Evolutionary conservation across 2,329 filamentous ascomycete genomes (phyloP).

Genomic region (Triangularia verruculosa): DNA sequence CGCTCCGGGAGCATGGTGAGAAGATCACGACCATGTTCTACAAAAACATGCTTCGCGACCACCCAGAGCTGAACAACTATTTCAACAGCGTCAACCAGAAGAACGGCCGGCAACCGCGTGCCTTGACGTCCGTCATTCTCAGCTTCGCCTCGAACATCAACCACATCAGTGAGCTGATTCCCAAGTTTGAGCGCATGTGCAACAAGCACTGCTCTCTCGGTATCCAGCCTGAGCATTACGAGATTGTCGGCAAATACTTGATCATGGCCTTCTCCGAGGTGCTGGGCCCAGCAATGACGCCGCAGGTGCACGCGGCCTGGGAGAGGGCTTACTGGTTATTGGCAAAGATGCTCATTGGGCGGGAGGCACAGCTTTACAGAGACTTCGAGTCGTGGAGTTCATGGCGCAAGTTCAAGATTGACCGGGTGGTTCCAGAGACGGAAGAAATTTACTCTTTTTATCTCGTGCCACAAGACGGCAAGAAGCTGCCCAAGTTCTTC

Average conservation of each 20-base stretch:
- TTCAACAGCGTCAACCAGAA: constrained; percentile 68
- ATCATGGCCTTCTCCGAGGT: constrained; percentile 65
- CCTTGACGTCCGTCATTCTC: constrained; percentile 62
- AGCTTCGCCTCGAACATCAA: constrained; percentile 71
- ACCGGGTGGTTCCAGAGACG: constrained; percentile 62
- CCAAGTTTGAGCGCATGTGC: constrained; percentile 56
- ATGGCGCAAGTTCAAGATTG: constrained; percentile 66
- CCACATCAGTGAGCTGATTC: constrained; percentile 53
- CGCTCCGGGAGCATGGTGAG: constrained; percentile 64
- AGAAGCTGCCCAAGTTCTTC: constrained; percentile 59
- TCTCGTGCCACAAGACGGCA: constrained; percentile 59
- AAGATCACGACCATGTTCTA: constrained; percentile 72
- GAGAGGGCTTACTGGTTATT: constrained; percentile 69
- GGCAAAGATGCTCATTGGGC: constrained; percentile 67
- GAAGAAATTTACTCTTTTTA: constrained; percentile 70
- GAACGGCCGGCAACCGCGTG: constrained; percentile 59
- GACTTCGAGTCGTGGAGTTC: constrained; percentile 60
- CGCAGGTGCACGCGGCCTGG: constrained; percentile 65
- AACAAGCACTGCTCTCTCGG: constrained; percentile 72
- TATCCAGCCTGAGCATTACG: constrained; percentile 67
- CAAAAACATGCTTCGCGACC: constrained; percentile 60
- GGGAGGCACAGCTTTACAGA: constrained; percentile 62
- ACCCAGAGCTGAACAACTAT: constrained; percentile 65
- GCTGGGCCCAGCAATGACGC: constrained; percentile 63
- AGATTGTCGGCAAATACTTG: constrained; percentile 66